Conservation (phyloP, 116 monocot species). For the Thalassia testudinum region DNA sequence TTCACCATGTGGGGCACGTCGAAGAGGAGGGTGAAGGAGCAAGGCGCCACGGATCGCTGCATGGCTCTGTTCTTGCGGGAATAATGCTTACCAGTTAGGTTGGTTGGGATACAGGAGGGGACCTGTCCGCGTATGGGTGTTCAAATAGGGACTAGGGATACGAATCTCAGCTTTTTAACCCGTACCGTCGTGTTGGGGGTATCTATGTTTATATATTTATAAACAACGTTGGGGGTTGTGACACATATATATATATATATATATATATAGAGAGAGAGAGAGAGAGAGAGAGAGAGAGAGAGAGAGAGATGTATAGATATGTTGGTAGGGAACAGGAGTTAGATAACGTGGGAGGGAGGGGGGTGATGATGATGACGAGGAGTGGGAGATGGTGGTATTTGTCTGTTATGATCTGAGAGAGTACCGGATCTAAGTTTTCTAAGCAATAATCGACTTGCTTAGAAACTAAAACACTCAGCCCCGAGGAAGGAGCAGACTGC, state of each 20-base stretch:
- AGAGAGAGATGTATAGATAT: too few species aligned
- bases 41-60: background rate
- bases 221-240: background rate
- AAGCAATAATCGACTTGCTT: background rate
- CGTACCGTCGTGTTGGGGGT: background rate
- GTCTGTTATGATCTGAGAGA: background rate
- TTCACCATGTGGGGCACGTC: constrained; percentile 9
- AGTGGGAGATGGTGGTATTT: constrained; percentile 1
- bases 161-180: constrained; percentile 5
- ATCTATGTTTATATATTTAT: too few species aligned
- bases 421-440: background rate
- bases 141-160: background rate
- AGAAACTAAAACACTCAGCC: background rate
- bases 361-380: too few species aligned
- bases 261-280: too few species aligned
- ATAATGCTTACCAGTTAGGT: background rate
- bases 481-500: background rate
- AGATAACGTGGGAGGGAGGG: too few species aligned
- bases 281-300: too few species aligned
- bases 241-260: too few species aligned
- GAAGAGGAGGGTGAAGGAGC: constrained; percentile 41
- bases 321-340: background rate
- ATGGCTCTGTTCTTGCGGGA: background rate
- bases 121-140: background rate
- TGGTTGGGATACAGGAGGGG: background rate